Evolutionary conservation across 129 eudicot species (phyloP), one percentile per base, ranked within the genome.

Genomic region (Flaveria robusta): DNA sequence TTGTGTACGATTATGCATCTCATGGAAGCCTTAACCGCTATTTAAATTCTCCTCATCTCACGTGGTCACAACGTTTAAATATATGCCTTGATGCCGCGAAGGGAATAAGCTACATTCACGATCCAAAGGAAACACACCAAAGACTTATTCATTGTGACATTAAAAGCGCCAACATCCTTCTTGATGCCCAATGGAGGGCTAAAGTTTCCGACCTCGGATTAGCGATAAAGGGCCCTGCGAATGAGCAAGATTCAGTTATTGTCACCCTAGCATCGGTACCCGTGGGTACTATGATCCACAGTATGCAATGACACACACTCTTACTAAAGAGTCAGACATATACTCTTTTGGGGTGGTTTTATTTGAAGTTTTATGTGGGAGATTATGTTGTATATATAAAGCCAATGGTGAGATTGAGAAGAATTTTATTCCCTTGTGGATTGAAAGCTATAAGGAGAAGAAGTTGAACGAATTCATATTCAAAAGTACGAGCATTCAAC

Each of bases 31-130:
- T 76, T 0, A 16, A 65, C 16, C 20, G 14, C 16, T 24, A 75
- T 65, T 2, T 75, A 49, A 9, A 15, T 0, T 52, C 31, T 0
- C 5, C 79, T 46, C 0, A 20, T 47, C 80, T 76, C 51, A 49
- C 65, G 1, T 83, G 86, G 83, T 24, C 22, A 13, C 74, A 27
- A 7, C 83, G 83, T 18, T 12, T 78, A 26, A 74, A 74, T 68
- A 77, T 83, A 24, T 66, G 68, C 9, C 54, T 78, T 26, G 80
- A 74, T 13, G 74, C 69, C 6, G 86, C 83, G 14, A 83, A 37
- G 69, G 86, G 76, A 24, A 29, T 83, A 68, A 41, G 77, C 18
- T 78, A 82, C 71, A 68, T 82, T 29, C 86, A 77, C 26, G 82
- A 82, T 46, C 59, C 43, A 5, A 60, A 19, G 59, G 83, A 45